Evolutionary conservation across 202 grass and related monocot species (phyloP).

Genomic region (Saccharum hybrid): DNA sequence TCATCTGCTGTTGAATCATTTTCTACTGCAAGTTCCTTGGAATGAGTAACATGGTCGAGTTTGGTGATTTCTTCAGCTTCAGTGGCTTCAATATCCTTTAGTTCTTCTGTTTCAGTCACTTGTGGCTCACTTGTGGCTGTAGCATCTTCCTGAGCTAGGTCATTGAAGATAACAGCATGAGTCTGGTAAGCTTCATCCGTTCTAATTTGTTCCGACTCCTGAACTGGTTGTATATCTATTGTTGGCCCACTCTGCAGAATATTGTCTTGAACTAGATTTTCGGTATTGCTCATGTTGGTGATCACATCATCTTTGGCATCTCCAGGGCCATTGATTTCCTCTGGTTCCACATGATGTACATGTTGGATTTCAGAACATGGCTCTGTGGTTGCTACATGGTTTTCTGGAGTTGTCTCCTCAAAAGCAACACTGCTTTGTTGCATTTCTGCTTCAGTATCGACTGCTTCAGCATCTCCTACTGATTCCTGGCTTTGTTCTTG

Average conservation of each 20-base stretch:
- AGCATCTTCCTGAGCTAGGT: conserved; percentile 22
- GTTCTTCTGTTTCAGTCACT: conserved; percentile 29
- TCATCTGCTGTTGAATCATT: conserved; percentile 38
- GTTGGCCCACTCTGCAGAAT: conserved; percentile 11
- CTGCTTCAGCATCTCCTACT: conserved; percentile 1
- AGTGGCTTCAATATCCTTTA: conserved; percentile 31
- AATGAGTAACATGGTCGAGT: conserved; percentile 31
- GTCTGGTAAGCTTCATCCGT: conserved; percentile 27
- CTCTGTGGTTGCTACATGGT: conserved; percentile 5
- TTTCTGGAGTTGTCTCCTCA: conserved; percentile 46
- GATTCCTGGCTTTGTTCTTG: not conserved
- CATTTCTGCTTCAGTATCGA: conserved; percentile 23
- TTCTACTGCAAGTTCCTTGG: conserved; percentile 36
- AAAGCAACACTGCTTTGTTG: conserved; percentile 40
- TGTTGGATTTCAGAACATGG: conserved; percentile 34
- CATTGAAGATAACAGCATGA: not conserved
- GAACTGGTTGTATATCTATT: conserved; percentile 19
- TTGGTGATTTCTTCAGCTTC: conserved; percentile 38
- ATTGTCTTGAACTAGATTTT: conserved; percentile 36
- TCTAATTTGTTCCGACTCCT: conserved; percentile 32
- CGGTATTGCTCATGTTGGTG: conserved; percentile 28
- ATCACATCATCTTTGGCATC: conserved; percentile 32
- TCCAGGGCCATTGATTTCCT: conserved; percentile 33
- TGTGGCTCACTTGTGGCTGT: conserved; percentile 15
- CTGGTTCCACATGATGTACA: conserved; percentile 18